Conservation (phyloP, 352 stramenopile genomes). For the Phytophthora colocasiae region DNA sequence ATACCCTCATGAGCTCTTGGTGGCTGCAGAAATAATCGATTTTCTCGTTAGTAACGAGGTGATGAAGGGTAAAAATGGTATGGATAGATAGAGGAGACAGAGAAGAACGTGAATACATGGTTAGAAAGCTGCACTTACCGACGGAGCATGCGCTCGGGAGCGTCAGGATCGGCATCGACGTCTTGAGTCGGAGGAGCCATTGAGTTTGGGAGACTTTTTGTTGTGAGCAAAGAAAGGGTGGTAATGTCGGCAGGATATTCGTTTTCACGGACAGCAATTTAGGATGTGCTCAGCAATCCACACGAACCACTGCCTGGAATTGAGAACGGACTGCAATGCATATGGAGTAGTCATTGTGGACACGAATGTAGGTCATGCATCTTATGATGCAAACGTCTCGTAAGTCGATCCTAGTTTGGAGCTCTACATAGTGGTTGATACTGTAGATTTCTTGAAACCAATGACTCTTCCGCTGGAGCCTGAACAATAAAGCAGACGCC, state of each 20-base stretch:
- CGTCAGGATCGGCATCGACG: not conserved
- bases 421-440: no score
- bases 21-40: conserved; percentile 38
- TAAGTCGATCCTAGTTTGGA: no score
- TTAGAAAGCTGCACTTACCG: conserved; percentile 13
- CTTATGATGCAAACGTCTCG: no score
- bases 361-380: not conserved
- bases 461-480: no score
- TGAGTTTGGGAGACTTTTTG: not conserved
- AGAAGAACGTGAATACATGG: not conserved
- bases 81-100: conserved; percentile 8
- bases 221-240: not conserved
- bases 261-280: not conserved
- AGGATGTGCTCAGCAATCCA: not conserved
- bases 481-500: no score
- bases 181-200: not conserved
- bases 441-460: no score
- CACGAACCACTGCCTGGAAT: not conserved
- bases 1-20: conserved; percentile 61
- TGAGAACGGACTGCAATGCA: conserved; percentile 1
- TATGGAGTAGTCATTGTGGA: not conserved
- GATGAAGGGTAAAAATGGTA: conserved; percentile 5
- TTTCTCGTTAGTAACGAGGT: conserved; percentile 6
- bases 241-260: not conserved
- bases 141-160: conserved; percentile 9